Base-by-base conservation (phyloP, 345 rosid species). In the Dipteronia dyeriana region DNA sequence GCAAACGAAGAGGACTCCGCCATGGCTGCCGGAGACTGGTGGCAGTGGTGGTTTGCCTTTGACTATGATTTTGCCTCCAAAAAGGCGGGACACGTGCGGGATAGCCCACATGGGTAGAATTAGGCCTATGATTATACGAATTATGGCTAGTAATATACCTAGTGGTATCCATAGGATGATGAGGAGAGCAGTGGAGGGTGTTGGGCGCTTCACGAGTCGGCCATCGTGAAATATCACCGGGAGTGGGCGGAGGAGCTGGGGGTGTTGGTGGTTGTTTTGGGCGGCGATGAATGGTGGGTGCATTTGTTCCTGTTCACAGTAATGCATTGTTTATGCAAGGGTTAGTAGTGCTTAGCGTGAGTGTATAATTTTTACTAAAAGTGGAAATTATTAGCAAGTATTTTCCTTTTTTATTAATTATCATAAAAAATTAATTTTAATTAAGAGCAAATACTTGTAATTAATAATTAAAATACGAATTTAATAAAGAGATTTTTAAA, bases 221-320 rank as follows among this genome's bases (percentile, higher is more conserved):
- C 99, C 98, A 49, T 93, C 98, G 69, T 95, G 99, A 82, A 95
- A 95, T 75, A 95, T 90, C 41, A 95, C 98, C 7, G 97, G 97
- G 54, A 76, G 64, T 1, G 95, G 98, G 56, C 85, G 95, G 49
- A 82, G 78, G 41, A 79, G 83, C 56, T 80, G 71, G 66, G 66
- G 68, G 60, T 76, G 82, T 1, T 77, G 62, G 34, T 60, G 75
- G 63, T 76, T 77, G 61, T 76, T 79, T 39, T 76, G 66, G 20
- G 65, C 23, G 66, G 76, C 63, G 38, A 83, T 10, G 39, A 83
- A 82, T 4, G 97, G 92, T 80, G 95, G 84, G 29, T 79, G 84
- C 80, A 80, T 68, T 85, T 91, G 85, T 53, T 90, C 90, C 98
- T 95, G 86, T 53, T 56, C 54, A 59, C 3, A 80, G n/a, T 5